Evolutionary conservation across 1,284 basidiomycete species (phyloP), one percentile per base, ranked within the genome.

Genomic region (Taiwanofungus camphoratus): DNA sequence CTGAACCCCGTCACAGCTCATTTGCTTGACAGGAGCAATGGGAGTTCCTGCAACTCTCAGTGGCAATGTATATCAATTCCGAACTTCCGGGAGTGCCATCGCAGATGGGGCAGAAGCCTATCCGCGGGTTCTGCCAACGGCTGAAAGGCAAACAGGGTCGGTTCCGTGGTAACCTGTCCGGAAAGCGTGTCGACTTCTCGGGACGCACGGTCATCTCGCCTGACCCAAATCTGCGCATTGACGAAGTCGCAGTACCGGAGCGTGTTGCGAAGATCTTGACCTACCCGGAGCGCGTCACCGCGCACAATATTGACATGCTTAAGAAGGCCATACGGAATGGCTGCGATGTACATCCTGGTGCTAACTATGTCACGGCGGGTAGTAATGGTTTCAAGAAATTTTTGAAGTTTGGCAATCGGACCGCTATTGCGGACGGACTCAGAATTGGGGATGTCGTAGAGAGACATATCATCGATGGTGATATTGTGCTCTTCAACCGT

Each of bases 61-160:
- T 98, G 15, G 96, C 95, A 0, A 86, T 99, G 77, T 99, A 99
- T 66, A 90, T 99, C 73, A 99, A 99, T 68, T 97, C 96, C 1
- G 94, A 98, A 63, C 76, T 94, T 12, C 96, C 96, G 3, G 95
- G 95, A 35, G 83, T 96, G 23, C 87, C 88, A 2, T 82, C 84
- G 2, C 82, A 87, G 57, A 79, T 81, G 58, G 87, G 87, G 36
- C 82, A 87, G 62, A 94, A 95, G 58, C 93, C 94, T 3, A 94
- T 94, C 54, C 82, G 93, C 47, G 96, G 96, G 12, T 97, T 99
- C 60, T 96, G 97, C 39, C 96, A 99, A 61, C 88, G 96, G 15
- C 73, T 99, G 46, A 99, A 99, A 70, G 96, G 96, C 34, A 99
- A 99, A 64, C 93, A 98, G 65, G 96, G 96, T 58, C 92, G 96